Evolutionary conservation across 257 asterid genomes (phyloP).

Genomic region (Scutellaria minor): DNA sequence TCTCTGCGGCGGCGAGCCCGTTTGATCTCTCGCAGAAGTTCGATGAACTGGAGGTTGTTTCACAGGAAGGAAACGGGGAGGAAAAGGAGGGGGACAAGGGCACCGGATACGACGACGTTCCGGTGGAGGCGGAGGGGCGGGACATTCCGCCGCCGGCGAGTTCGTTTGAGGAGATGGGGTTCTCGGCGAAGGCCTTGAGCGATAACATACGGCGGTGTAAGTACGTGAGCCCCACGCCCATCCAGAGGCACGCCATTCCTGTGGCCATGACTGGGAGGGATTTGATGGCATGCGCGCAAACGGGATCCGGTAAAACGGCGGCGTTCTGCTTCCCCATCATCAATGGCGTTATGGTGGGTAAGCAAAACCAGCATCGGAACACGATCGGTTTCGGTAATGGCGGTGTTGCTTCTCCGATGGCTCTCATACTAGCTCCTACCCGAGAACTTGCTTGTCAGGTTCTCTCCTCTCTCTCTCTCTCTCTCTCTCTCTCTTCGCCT

Average conservation of each 20-base stretch:
- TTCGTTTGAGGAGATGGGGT: slow-evolving; percentile 56
- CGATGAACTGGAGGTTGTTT: slow-evolving; percentile 38
- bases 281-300: slow-evolving; percentile 87
- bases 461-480: not conserved
- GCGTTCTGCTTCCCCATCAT: slow-evolving; percentile 84
- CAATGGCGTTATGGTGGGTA: slow-evolving; percentile 42
- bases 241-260: slow-evolving; percentile 74
- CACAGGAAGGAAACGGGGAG: not conserved
- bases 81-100: not conserved
- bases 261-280: slow-evolving; percentile 75
- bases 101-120: slow-evolving; percentile 25
- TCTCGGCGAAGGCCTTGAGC: slow-evolving; percentile 39
- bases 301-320: slow-evolving; percentile 89
- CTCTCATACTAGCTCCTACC: slow-evolving; percentile 81
- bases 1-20: slow-evolving; percentile 13
- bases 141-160: slow-evolving; percentile 66
- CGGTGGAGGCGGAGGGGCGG: slow-evolving; percentile 62
- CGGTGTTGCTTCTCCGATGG: slow-evolving; percentile 46
- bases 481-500: not conserved
- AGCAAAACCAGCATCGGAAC: not conserved
- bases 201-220: slow-evolving; percentile 66
- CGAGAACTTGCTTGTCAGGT: slow-evolving; percentile 83
- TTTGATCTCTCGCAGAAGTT: slow-evolving; percentile 33
- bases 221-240: slow-evolving; percentile 71
- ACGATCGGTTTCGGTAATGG: not conserved